Percentiles rank a stretch among this genome's conserved stretches.
phyloP scores from a whole-genome alignment of 495 filamentous ascomycete species.

The Chaetomium tenue region DNA sequence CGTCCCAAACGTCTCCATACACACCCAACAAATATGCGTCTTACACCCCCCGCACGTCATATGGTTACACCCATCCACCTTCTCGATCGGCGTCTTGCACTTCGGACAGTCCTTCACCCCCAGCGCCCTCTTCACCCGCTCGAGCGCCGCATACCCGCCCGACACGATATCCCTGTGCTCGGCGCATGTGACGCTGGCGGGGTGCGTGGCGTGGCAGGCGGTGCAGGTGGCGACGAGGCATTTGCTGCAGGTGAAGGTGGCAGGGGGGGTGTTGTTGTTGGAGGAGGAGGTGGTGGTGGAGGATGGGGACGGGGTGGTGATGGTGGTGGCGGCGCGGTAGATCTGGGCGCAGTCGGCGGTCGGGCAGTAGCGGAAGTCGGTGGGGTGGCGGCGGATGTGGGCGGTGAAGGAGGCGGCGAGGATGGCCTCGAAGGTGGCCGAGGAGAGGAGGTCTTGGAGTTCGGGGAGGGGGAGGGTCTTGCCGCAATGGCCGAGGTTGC shows the following conservation, averaged over 20 bases:
- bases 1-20: conserved; percentile 24
- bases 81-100: conserved; percentile 30
- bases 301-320: too few relatives aligned
- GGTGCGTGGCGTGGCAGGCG: conserved; percentile 39
- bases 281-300: too few relatives aligned
- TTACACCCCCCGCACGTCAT: conserved; percentile 31
- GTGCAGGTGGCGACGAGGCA: conserved; percentile 44
- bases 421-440: conserved; percentile 40
- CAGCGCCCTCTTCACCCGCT: conserved; percentile 31
- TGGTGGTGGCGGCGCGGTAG: conserved; percentile 36
- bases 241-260: conserved; percentile 36
- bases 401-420: conserved; percentile 40
- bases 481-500: conserved; percentile 30
- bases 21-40: conserved; percentile 34
- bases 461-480: conserved; percentile 34
- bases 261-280: neutral
- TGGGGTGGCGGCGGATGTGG: conserved; percentile 39
- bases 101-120: conserved; percentile 33
- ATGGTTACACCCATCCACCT: conserved; percentile 33
- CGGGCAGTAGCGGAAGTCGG: conserved; percentile 41
- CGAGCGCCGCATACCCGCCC: conserved; percentile 31
- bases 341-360: conserved; percentile 44
- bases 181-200: conserved; percentile 39
- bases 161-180: conserved; percentile 34
- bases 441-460: conserved; percentile 40